These are phyloP conservation scores for Ulmus americana DNA, from an alignment of 331 rosid species.

Conservation along the genomic window DNA sequence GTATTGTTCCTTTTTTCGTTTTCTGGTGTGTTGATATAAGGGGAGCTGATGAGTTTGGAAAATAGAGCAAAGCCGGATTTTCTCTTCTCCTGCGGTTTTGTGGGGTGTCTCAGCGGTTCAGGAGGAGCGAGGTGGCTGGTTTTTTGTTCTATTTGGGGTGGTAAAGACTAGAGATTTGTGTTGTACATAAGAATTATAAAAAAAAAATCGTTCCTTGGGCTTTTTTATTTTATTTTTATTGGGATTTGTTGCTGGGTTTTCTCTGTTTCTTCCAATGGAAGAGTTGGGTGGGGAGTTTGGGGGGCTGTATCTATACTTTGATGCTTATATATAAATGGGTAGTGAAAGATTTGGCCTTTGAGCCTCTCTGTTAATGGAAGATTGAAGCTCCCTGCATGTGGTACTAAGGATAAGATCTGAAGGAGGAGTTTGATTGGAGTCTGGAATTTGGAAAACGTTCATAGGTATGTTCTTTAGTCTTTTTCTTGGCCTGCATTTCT, in stretches of 20 bases:
- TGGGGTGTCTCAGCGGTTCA: constrained; percentile 16
- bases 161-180: not conserved
- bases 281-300: not conserved
- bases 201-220: not conserved
- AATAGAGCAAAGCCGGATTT: not conserved
- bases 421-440: constrained; percentile 32
- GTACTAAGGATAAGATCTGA: constrained; percentile 50
- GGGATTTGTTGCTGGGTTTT: constrained; percentile 28
- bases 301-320: constrained; percentile 23
- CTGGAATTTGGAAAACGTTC: constrained; percentile 24
- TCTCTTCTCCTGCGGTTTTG: constrained; percentile 1
- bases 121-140: constrained; percentile 27
- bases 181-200: not conserved
- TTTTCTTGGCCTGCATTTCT: constrained; percentile 38
- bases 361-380: constrained; percentile 24
- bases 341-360: not conserved
- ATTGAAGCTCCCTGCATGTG: constrained; percentile 27
- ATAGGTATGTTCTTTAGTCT: constrained; percentile 2
- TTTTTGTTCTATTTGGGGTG: constrained; percentile 10
- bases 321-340: constrained; percentile 17
- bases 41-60: constrained; percentile 4
- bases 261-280: constrained; percentile 31
- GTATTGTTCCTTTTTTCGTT: not conserved
- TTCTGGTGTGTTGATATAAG: not conserved
- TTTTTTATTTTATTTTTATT: not conserved